phyloP scores from a whole-genome alignment of 140 eudicot species.

The Eryngium alpinum region DNA sequence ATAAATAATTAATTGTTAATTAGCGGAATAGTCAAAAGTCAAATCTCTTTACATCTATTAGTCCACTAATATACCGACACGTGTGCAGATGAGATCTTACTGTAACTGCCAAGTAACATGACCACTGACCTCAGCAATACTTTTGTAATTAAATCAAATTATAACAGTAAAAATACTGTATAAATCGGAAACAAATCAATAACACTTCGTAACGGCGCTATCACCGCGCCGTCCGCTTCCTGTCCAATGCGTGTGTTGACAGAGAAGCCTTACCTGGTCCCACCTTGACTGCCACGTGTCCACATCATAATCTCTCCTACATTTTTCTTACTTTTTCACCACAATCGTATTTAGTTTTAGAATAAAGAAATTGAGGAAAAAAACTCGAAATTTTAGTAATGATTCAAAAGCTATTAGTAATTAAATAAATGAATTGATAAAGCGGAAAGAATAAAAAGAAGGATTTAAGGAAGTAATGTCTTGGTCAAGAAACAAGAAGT shows the following conservation, averaged over 20 bases:
- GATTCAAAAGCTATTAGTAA: too few relatives aligned
- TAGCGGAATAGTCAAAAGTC: too few relatives aligned
- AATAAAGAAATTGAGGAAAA: too few relatives aligned
- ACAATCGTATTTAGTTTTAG: background rate
- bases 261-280: background rate
- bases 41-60: background rate
- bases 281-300: background rate
- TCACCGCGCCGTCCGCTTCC: conserved; percentile 25
- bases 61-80: background rate
- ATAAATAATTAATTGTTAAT: too few relatives aligned
- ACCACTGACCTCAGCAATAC: background rate
- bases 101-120: background rate
- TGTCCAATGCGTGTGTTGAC: conserved; percentile 6
- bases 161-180: background rate
- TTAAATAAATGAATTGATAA: too few relatives aligned
- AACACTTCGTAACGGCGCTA: conserved; percentile 30
- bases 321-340: background rate
- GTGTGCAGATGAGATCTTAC: background rate
- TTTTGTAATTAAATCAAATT: background rate
- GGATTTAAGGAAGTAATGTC: conserved; percentile 8
- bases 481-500: conserved; percentile 13
- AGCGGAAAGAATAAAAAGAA: background rate
- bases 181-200: background rate
- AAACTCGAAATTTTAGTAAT: too few relatives aligned
- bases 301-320: background rate